Evolutionary conservation across 805 yeast species (phyloP).

Genomic region (Candida cerambycidarum): DNA sequence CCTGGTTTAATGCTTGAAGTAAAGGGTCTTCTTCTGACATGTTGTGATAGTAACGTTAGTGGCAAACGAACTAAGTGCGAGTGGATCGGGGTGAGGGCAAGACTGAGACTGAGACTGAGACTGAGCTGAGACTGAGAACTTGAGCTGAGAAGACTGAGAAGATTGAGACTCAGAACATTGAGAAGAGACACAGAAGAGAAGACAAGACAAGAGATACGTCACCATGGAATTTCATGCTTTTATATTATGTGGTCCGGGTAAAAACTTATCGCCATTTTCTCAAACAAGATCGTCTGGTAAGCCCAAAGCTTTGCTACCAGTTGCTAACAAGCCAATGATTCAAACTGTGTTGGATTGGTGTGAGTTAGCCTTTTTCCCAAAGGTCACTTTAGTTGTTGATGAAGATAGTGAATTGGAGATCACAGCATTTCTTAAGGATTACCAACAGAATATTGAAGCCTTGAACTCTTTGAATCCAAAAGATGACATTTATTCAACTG

Average conservation of each 20-base stretch:
- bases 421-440: constrained; percentile 47
- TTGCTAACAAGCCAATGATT: constrained; percentile 87
- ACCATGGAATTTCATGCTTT: constrained; percentile 90
- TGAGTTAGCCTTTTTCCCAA: constrained; percentile 75
- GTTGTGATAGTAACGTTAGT: no score
- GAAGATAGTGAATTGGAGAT: constrained; percentile 48
- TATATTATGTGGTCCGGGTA: constrained; percentile 85
- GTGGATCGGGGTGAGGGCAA: neutral
- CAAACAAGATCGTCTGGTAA: constrained; percentile 59
- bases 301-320: constrained; percentile 84
- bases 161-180: neutral
- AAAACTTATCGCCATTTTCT: constrained; percentile 69
- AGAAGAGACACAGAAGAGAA: no score
- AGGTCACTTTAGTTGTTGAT: constrained; percentile 63
- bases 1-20: constrained; percentile 18
- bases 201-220: no score
- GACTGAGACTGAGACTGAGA: neutral
- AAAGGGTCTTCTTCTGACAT: constrained; percentile 21
- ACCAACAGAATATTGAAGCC: constrained; percentile 25
- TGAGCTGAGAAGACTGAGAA: neutral
- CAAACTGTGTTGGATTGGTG: constrained; percentile 92
- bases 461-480: constrained; percentile 16
- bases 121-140: no score
- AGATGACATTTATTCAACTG: constrained; percentile 14
- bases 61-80: constrained; percentile 2